Base-by-base conservation (phyloP, 2,329 filamentous ascomycete species). In the Neonectria sp. region DNA sequence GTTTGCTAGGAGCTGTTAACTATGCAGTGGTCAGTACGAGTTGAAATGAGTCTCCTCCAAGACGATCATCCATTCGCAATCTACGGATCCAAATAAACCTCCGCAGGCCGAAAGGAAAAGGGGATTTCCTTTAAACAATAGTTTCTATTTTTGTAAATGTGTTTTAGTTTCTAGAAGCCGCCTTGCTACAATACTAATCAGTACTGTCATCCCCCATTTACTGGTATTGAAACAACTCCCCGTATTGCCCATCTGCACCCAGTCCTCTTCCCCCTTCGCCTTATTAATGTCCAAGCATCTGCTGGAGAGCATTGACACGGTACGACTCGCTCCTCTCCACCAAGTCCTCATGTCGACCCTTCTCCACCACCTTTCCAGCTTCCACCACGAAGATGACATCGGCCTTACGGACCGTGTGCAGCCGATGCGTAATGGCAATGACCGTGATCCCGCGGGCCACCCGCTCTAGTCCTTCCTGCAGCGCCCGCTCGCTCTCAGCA, bases 381-480 rank as follows among this genome's bases (percentile, higher is more conserved):
- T 89, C 86, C 49, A 89, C 82, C 51, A 90, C 82, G 66, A 89
- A 86, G 67, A 90, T 90, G n/a, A 85, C 79, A 76, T 89, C 86
- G 13, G 88, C 87, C 68, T 84, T 86, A 59, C 84, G 82, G 45
- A 90, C 86, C 4, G 88, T 90, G 68, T 86, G 85, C 64, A 90
- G 76, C 33, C 88, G 80, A 74, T 90, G 88, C 2, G 88, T 88
- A 64, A 90, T 88, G 25, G 87, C 87, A 69, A 90, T 82, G 17
- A 89, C 86, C 0, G 88, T 90, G 52, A 88, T 87, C 62, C 79
- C 86, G 55, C 82, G 82, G 3, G 85, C 84, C 0, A 85, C 88
- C 66, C 81, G 84, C 79, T 93, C 89, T 49, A 94, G 81, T 0
- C 90, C 91, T 29, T 91, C 86, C 62, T 93, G 88, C 27, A 97